phyloP scores from a whole-genome alignment of 176 grass and related monocot species.

The Musa schizocarpa region DNA sequence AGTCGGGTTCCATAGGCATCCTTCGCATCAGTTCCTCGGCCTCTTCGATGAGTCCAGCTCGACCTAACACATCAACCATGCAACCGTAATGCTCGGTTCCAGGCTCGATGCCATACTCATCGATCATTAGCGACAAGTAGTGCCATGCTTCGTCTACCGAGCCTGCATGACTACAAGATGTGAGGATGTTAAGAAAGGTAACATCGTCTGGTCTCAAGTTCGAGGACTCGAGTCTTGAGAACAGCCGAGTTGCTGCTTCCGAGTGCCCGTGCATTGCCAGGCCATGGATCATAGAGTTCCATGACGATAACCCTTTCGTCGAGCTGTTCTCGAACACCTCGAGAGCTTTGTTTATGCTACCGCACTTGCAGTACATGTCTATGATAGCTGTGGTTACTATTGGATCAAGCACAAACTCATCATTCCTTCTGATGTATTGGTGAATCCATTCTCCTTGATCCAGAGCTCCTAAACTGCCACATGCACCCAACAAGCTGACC shows the following conservation, averaged over 20 bases:
- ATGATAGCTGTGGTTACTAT: constrained; percentile 49
- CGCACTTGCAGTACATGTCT: constrained; percentile 73
- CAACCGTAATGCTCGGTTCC: constrained; percentile 64
- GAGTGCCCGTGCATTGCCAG: constrained; percentile 40
- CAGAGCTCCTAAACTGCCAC: constrained; percentile 39
- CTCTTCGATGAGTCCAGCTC: constrained; percentile 40
- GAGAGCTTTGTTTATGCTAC: constrained; percentile 30
- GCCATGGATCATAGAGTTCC: constrained; percentile 71
- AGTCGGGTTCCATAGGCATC: constrained; percentile 66
- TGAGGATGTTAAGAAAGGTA: constrained; percentile 54
- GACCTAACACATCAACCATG: constrained; percentile 48
- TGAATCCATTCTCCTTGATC: constrained; percentile 65
- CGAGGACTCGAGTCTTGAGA: constrained; percentile 25
- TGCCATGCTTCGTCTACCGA: constrained; percentile 39
- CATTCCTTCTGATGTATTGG: constrained; percentile 36
- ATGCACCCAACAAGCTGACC: constrained; percentile 52
- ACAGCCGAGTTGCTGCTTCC: constrained; percentile 28
- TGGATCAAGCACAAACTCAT: constrained; percentile 28
- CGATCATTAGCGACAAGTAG: constrained; percentile 38
- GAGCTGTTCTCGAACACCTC: constrained; percentile 35
- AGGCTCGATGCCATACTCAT: constrained; percentile 26
- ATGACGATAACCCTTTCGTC: constrained; percentile 35
- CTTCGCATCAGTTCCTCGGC: constrained; percentile 40
- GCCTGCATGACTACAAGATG: constrained; percentile 47
- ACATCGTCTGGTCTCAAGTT: constrained; percentile 42